phyloP scores from a whole-genome alignment of 2,329 filamentous ascomycete species.

The Trichophyton simii region DNA sequence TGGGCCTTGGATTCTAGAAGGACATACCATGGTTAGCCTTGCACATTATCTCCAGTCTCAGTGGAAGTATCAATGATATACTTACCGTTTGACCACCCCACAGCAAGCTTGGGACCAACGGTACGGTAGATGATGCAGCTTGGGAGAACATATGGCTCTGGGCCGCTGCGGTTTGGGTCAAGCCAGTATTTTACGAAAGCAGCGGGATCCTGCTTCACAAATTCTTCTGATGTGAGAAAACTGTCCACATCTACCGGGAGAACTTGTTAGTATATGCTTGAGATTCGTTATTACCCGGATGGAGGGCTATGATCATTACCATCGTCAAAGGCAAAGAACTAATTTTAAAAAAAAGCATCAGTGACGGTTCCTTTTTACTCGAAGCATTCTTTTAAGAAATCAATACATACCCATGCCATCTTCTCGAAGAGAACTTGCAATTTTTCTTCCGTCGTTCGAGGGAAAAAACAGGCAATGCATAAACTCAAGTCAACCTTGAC shows the following conservation, averaged over 20 bases:
- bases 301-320: background rate
- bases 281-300: background rate
- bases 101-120: conserved; percentile 8
- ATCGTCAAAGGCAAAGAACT: conserved; percentile 11
- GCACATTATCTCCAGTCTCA: background rate
- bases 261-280: background rate
- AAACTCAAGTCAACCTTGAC: conserved; percentile 8
- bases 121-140: conserved; percentile 9
- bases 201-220: conserved; percentile 6
- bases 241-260: conserved; percentile 5
- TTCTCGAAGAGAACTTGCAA: conserved; percentile 8
- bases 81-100: conserved; percentile 6
- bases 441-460: conserved; percentile 6
- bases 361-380: background rate
- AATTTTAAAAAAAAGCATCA: background rate
- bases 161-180: conserved; percentile 7
- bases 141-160: conserved; percentile 9
- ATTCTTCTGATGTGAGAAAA: conserved; percentile 8
- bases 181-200: conserved; percentile 9
- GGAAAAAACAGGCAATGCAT: conserved; percentile 10
- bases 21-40: background rate
- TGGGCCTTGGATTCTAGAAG: conserved; percentile 6
- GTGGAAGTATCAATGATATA: background rate
- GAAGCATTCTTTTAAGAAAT: background rate
- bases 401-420: conserved; percentile 9